Evolutionary conservation across 2,329 filamentous ascomycete species (phyloP).

Genomic region (Cladosporium sphaerospermum): DNA sequence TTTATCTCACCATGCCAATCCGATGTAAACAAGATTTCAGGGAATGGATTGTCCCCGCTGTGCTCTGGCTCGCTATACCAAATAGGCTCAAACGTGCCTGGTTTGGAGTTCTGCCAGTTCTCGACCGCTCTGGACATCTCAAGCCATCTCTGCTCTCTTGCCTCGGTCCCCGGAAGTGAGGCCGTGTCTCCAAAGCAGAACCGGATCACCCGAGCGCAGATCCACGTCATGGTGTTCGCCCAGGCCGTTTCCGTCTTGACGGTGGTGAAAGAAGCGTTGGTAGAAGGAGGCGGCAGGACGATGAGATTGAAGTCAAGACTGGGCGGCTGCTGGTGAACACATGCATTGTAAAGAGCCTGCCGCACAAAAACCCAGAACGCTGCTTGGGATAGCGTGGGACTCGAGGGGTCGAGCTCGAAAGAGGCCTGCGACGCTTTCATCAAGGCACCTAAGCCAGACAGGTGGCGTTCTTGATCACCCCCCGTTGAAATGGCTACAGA

Average conservation of each 20-base stretch:
- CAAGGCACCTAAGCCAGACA: constrained; percentile 2
- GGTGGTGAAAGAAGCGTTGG: constrained; percentile 1
- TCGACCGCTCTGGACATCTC: neutral
- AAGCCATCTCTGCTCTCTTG: constrained; percentile 2
- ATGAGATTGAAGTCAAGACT: constrained; percentile 9
- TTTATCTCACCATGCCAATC: constrained; percentile 3
- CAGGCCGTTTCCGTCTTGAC: constrained; percentile 3
- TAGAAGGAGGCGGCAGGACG: neutral
- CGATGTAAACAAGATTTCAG: constrained; percentile 4
- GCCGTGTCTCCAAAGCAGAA: constrained; percentile 6
- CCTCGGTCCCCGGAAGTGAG: neutral
- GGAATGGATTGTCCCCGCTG: neutral
- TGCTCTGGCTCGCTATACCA: neutral
- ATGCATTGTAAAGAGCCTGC: constrained; percentile 13
- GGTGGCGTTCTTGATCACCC: constrained; percentile 6
- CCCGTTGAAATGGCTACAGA: neutral
- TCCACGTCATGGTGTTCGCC: constrained; percentile 5
- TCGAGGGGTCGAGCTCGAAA: constrained; percentile 8
- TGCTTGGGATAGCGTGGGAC: constrained; percentile 11
- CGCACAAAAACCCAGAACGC: constrained; percentile 15
- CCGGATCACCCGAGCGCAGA: constrained; percentile 1
- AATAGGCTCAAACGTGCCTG: neutral
- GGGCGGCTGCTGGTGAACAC: constrained; percentile 12
- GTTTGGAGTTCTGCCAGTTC: constrained; percentile 1
- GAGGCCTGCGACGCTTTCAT: constrained; percentile 2